A percentile compares a stretch with the other conserved stretches of the same genome.
These are phyloP conservation scores for Vitis hybrid DNA, from an alignment of 177 flowering plant species.

Conservation along the genomic window DNA sequence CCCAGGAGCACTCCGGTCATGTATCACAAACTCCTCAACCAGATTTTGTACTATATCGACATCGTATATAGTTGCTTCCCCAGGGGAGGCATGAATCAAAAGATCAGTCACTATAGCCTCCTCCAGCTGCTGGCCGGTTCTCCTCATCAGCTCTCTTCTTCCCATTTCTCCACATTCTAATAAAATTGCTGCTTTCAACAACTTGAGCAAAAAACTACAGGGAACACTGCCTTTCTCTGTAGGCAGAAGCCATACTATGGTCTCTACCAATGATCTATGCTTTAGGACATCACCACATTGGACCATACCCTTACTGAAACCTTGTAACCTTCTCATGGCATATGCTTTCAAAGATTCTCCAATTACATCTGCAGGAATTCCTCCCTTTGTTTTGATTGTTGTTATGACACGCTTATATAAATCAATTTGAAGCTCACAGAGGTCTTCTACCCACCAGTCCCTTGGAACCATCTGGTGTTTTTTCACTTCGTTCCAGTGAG, in stretches of 20 bases:
- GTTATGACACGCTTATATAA: conserved; percentile 49
- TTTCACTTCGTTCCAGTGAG: conserved; percentile 45
- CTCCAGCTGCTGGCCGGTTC: conserved; percentile 53
- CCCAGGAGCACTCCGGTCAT: conserved; percentile 20
- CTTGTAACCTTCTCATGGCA: conserved; percentile 50
- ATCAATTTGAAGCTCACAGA: conserved; percentile 64
- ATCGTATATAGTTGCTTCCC: conserved; percentile 38
- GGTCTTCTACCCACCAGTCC: conserved; percentile 86
- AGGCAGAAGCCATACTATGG: conserved; percentile 51
- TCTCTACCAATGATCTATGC: conserved; percentile 42
- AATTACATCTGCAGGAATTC: conserved; percentile 34
- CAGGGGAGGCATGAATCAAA: conserved; percentile 38
- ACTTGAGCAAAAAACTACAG: conserved; percentile 53
- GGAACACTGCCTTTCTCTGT: conserved; percentile 46
- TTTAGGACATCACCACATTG: conserved; percentile 43
- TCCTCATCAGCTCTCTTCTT: conserved; percentile 37
- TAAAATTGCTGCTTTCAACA: conserved; percentile 43
- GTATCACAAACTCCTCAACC: conserved; percentile 49
- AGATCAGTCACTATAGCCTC: conserved; percentile 60
- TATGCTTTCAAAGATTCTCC: conserved; percentile 67
- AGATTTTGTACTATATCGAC: conserved; percentile 42
- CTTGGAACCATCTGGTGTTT: conserved; percentile 50
- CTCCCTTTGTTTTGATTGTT: conserved; percentile 51
- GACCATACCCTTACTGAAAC: conserved; percentile 45
- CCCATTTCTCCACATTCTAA: conserved; percentile 52